phyloP scores from a whole-genome alignment of 305 asterid genomes.

The Fraxinus latifolia region DNA sequence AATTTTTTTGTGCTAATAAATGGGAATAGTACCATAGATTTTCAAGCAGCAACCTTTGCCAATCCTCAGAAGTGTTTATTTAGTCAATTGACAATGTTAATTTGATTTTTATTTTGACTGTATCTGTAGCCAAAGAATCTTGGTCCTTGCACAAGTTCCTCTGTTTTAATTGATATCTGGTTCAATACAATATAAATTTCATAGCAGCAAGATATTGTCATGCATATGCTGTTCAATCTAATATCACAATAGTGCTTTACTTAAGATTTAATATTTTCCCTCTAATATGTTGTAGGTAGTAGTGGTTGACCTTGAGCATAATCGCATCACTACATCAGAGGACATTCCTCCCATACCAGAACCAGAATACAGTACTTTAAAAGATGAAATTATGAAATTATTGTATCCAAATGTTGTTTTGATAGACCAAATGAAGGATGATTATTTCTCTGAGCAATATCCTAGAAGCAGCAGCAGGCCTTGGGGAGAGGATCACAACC shows the following conservation, averaged over 20 bases:
- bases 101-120: not conserved
- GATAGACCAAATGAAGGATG: constrained; percentile 76
- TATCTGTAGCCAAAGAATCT: not conserved
- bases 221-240: constrained; percentile 5
- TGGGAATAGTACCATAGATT: constrained; percentile 1
- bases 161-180: constrained; percentile 1
- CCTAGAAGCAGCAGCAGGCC: constrained; percentile 57
- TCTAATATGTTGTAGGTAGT: constrained; percentile 68
- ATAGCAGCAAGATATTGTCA: not conserved
- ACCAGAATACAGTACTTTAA: constrained; percentile 82
- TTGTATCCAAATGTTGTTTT: constrained; percentile 81
- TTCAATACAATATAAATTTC: constrained; percentile 18
- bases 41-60: not conserved
- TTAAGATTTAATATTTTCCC: constrained; percentile 21
- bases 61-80: not conserved
- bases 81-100: not conserved
- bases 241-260: constrained; percentile 1
- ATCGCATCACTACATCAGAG: constrained; percentile 84
- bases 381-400: constrained; percentile 67
- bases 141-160: not conserved
- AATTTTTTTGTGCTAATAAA: not conserved
- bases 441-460: constrained; percentile 43
- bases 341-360: constrained; percentile 94
- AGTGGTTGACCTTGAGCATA: constrained; percentile 91
- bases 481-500: constrained; percentile 86